Evolutionary conservation across 192 early-diverging fungal genomes (phyloP).

Genomic region (Kappamyces sp.): DNA sequence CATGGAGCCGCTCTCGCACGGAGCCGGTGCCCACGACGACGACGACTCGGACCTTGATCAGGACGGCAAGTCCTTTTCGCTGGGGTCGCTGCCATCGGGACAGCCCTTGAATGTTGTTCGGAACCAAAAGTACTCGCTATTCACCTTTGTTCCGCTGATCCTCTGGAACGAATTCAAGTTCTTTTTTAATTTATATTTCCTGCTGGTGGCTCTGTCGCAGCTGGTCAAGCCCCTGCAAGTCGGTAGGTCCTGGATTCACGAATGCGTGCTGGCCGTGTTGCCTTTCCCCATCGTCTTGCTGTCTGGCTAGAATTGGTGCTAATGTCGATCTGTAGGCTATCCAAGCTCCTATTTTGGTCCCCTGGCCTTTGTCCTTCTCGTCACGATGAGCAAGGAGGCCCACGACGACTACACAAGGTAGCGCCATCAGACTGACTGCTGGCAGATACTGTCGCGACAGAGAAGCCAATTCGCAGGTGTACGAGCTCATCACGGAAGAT

Average conservation of each 20-base stretch:
- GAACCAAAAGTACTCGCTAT: constrained; percentile 89
- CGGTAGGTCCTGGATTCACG: constrained; percentile 33
- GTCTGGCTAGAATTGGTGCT: background rate
- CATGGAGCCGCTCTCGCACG: too few species aligned
- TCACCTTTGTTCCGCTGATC: constrained; percentile 88
- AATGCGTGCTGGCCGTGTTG: background rate
- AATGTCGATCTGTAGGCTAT: constrained; percentile 48
- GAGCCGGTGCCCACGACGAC: too few species aligned
- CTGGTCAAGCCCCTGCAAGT: constrained; percentile 82
- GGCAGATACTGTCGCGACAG: constrained; percentile 20
- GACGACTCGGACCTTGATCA: too few species aligned
- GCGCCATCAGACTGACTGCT: constrained; percentile 54
- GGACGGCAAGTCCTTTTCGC: too few species aligned
- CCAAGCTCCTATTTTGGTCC: constrained; percentile 92
- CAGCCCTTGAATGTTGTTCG: constrained; percentile 70
- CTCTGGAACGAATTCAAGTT: constrained; percentile 94
- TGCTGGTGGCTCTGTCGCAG: constrained; percentile 88
- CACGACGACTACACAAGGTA: constrained; percentile 81
- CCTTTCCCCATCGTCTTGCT: background rate
- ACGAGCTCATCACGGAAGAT: constrained; percentile 52
- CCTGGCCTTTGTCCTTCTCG: constrained; percentile 78
- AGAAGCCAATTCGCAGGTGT: constrained; percentile 86
- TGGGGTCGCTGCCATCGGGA: background rate
- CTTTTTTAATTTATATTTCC: constrained; percentile 94
- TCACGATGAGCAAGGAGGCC: constrained; percentile 90